Evolutionary conservation across 306 rosid species (phyloP).

Genomic region (Dryas octopetala): DNA sequence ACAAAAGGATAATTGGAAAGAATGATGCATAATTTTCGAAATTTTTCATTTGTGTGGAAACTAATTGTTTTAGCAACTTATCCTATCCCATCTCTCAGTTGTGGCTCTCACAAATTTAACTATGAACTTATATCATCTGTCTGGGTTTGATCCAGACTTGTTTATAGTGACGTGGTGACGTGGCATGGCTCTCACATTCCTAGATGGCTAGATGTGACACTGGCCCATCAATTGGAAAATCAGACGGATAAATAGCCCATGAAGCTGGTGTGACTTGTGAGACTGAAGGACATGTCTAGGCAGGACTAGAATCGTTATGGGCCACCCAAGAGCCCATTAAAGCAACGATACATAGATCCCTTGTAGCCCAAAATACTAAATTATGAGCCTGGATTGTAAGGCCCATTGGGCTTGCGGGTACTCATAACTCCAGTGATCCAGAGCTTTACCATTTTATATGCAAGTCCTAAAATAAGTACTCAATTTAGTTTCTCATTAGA

Average conservation of each 20-base stretch:
- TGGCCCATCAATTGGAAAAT: not conserved
- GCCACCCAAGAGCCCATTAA: not conserved
- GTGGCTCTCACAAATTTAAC: conserved; percentile 38
- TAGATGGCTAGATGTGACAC: too few species aligned
- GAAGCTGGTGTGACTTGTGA: too few species aligned
- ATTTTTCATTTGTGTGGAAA: conserved; percentile 50
- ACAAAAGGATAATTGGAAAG: conserved; percentile 33
- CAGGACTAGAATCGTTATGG: not conserved
- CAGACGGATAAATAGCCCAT: too few species aligned
- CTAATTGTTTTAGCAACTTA: conserved; percentile 40
- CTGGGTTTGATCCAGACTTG: not conserved
- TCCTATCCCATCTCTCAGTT: conserved; percentile 47
- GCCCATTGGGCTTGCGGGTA: not conserved
- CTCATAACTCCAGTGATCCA: too few species aligned
- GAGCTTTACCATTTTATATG: not conserved
- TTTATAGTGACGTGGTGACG: not conserved
- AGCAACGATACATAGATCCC: too few species aligned
- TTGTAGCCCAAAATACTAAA: not conserved
- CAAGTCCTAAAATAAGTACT: not conserved
- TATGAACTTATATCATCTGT: not conserved
- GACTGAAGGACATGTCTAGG: too few species aligned
- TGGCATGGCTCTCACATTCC: not conserved
- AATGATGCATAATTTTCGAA: conserved; percentile 25
- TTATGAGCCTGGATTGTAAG: not conserved
- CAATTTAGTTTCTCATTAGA: not conserved